Percentiles rank a stretch among this genome's conserved stretches.
These are phyloP conservation scores for Orbilia oligospora DNA, from an alignment of 2,329 filamentous ascomycete species.

Conservation along the genomic window DNA sequence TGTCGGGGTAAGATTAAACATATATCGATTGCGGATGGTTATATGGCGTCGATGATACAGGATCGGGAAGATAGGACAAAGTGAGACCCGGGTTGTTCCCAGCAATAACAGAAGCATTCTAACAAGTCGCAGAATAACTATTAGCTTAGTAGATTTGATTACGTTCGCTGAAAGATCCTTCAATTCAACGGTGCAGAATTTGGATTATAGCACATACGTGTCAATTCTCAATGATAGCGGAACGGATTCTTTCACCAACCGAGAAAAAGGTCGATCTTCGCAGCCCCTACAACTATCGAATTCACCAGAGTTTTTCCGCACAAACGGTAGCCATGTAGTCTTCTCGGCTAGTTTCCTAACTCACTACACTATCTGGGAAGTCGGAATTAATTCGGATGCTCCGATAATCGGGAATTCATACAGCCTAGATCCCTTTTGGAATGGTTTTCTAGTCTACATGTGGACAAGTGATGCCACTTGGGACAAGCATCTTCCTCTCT, in stretches of 20 bases:
- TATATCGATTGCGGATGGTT: constrained; percentile 12
- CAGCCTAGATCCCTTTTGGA: constrained; percentile 12
- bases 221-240: constrained; percentile 1
- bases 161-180: background rate
- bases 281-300: background rate
- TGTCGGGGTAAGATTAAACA: constrained; percentile 1
- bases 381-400: background rate
- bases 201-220: background rate
- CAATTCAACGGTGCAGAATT: background rate
- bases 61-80: background rate
- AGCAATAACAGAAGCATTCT: background rate
- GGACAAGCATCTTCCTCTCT: background rate
- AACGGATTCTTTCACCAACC: constrained; percentile 2
- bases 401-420: constrained; percentile 11
- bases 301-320: constrained; percentile 22
- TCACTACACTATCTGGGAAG: constrained; percentile 20
- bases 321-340: background rate
- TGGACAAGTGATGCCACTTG: background rate
- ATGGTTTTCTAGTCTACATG: background rate
- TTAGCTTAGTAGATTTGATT: constrained; percentile 9
- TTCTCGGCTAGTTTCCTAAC: constrained; percentile 25
- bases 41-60: constrained; percentile 18
- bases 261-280: background rate
- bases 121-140: background rate
- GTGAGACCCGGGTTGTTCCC: background rate